These are phyloP conservation scores for Leishmania arabica DNA, from an alignment of 208 protist genomes.

Conservation along the genomic window DNA sequence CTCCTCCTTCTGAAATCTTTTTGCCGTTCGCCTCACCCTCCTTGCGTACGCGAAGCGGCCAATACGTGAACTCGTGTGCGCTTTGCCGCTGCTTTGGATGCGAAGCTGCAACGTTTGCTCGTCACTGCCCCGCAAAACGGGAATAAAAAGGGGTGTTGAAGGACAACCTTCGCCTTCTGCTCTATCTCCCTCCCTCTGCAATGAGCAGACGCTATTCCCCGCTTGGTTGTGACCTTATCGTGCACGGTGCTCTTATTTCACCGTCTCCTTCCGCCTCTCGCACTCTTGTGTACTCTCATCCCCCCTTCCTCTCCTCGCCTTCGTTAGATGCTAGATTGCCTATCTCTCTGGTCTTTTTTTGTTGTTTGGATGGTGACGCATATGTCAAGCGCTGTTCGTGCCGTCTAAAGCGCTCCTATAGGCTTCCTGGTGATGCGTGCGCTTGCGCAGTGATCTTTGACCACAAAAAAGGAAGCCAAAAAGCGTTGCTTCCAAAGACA, in stretches of 20 bases:
- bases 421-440: background rate
- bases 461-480: background rate
- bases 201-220: background rate
- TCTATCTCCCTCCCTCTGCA: background rate
- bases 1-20: background rate
- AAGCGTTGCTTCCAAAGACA: background rate
- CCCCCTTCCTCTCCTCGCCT: background rate
- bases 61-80: background rate
- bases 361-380: background rate
- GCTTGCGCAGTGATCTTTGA: background rate
- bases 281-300: background rate
- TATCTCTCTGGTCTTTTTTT: background rate
- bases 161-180: background rate
- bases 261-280: background rate
- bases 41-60: background rate
- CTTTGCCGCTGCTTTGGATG: too few relatives aligned
- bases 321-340: slow-evolving; percentile 1
- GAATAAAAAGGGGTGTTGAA: too few relatives aligned
- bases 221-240: background rate
- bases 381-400: background rate
- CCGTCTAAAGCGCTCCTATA: background rate
- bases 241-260: background rate
- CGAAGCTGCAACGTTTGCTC: background rate
- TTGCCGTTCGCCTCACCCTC: background rate
- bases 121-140: background rate